phyloP scores from a whole-genome alignment of 441 rosid genomes.

The Aquilaria agallochum region DNA sequence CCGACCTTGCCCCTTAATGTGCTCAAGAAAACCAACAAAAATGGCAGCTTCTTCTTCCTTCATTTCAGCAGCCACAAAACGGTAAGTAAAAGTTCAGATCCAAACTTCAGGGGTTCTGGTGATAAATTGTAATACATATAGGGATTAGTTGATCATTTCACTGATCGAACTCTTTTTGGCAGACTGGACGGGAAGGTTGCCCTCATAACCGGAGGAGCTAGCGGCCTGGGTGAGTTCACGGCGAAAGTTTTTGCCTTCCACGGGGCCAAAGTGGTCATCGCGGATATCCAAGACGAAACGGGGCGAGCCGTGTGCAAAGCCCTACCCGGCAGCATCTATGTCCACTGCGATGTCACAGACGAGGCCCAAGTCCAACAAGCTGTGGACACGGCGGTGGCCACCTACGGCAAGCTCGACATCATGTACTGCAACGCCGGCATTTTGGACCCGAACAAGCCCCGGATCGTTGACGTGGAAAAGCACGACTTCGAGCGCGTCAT shows the following conservation, averaged over 20 bases:
- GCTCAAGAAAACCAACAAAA: too few relatives aligned
- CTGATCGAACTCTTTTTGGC: neutral
- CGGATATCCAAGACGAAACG: conserved; percentile 37
- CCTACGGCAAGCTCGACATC: conserved; percentile 41
- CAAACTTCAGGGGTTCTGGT: too few relatives aligned
- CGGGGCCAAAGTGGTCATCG: conserved; percentile 44
- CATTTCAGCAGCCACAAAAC: too few relatives aligned
- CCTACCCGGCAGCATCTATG: conserved; percentile 27
- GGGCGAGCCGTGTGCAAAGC: conserved; percentile 23
- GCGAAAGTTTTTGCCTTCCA: conserved; percentile 37
- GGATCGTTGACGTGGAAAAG: conserved; percentile 9
- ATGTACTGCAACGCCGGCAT: conserved; percentile 47
- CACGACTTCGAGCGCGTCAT: conserved; percentile 30
- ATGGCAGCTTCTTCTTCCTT: too few relatives aligned
- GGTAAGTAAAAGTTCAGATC: too few relatives aligned
- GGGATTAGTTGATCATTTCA: too few relatives aligned
- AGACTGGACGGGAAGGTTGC: conserved; percentile 50
- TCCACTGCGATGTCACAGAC: conserved; percentile 43
- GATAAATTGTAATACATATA: too few relatives aligned
- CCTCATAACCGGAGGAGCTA: conserved; percentile 47
- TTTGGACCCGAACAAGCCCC: conserved; percentile 19
- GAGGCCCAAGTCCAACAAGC: conserved; percentile 40
- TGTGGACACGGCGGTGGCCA: conserved; percentile 24
- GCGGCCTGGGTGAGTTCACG: conserved; percentile 43
- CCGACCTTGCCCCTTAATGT: too few relatives aligned